Percentiles rank a stretch among this genome's conserved stretches.
These are phyloP conservation scores for Paraphoma sp. DNA, from an alignment of 2,329 filamentous ascomycete genomes.

Conservation along the genomic window DNA sequence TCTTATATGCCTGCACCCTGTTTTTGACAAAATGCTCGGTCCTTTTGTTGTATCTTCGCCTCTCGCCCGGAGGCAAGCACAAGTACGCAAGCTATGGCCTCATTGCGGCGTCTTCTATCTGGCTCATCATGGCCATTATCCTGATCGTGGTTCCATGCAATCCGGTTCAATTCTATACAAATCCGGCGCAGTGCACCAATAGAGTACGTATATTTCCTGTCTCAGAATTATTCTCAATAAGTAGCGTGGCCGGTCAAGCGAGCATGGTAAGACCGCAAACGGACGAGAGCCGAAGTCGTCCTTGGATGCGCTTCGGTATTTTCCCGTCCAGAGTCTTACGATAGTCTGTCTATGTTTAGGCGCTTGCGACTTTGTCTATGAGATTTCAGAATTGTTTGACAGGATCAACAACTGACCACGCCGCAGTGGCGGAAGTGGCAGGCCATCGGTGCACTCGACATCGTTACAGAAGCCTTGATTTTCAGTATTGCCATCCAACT, in stretches of 20 bases:
- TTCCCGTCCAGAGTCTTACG: too few relatives aligned
- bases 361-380: neutral
- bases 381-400: neutral
- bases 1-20: constrained; percentile 38
- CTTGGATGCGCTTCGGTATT: too few relatives aligned
- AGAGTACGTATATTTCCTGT: constrained; percentile 21
- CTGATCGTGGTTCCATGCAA: constrained; percentile 38
- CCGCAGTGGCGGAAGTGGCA: constrained; percentile 37
- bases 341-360: too few relatives aligned
- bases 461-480: constrained; percentile 34
- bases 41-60: constrained; percentile 35
- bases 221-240: too few relatives aligned
- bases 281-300: too few relatives aligned
- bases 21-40: constrained; percentile 38
- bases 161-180: constrained; percentile 22
- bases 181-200: constrained; percentile 20
- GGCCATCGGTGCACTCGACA: constrained; percentile 35
- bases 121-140: constrained; percentile 30
- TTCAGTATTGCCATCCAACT: constrained; percentile 35
- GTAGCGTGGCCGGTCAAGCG: too few relatives aligned
- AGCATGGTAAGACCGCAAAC: too few relatives aligned
- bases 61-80: constrained; percentile 31
- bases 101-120: constrained; percentile 25
- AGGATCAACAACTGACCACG: constrained; percentile 3
- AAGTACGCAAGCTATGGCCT: constrained; percentile 25